Conservation (phyloP, 83 land plant genomes). For the Isoetes engelmannii region DNA sequence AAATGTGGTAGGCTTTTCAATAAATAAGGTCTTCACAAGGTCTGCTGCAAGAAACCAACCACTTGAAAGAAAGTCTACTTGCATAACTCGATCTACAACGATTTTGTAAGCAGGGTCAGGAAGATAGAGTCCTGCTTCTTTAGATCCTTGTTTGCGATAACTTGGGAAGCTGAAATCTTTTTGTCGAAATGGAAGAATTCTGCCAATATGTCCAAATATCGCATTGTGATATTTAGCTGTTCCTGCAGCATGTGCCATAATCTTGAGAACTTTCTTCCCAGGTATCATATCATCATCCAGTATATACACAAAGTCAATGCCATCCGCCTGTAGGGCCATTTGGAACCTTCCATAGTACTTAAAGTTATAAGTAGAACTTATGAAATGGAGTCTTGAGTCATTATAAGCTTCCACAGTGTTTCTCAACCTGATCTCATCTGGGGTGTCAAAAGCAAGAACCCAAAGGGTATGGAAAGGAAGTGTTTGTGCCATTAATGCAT, state of each 20-base stretch:
- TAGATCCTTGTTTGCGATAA: conserved; percentile 11
- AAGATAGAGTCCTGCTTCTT: conserved; percentile 17
- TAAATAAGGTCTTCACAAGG: conserved; percentile 13
- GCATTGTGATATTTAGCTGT: conserved; percentile 6
- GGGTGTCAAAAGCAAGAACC: conserved; percentile 16
- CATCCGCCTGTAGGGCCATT: conserved; percentile 12
- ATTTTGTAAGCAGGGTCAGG: conserved; percentile 17
- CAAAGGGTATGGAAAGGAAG: conserved; percentile 15
- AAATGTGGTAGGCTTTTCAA: conserved; percentile 8
- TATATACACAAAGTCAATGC: conserved; percentile 8
- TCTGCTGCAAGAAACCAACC: conserved; percentile 15
- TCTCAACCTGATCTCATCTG: conserved; percentile 5
- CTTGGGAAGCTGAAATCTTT: conserved; percentile 21
- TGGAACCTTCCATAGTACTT: conserved; percentile 21
- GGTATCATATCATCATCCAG: conserved; percentile 21
- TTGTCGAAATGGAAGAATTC: conserved; percentile 15
- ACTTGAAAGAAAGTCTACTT: conserved; percentile 19
- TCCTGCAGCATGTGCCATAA: conserved; percentile 13
- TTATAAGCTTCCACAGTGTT: conserved; percentile 14
- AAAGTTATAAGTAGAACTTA: conserved; percentile 16
- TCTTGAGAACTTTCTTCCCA: conserved; percentile 10
- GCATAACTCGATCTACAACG: conserved; percentile 9
- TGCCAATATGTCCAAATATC: conserved; percentile 14
- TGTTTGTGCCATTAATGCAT: conserved; percentile 14
- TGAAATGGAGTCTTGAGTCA: conserved; percentile 13